These are phyloP conservation scores for Margaritispora aquatica DNA, from an alignment of 495 filamentous ascomycete species.

Conservation along the genomic window DNA sequence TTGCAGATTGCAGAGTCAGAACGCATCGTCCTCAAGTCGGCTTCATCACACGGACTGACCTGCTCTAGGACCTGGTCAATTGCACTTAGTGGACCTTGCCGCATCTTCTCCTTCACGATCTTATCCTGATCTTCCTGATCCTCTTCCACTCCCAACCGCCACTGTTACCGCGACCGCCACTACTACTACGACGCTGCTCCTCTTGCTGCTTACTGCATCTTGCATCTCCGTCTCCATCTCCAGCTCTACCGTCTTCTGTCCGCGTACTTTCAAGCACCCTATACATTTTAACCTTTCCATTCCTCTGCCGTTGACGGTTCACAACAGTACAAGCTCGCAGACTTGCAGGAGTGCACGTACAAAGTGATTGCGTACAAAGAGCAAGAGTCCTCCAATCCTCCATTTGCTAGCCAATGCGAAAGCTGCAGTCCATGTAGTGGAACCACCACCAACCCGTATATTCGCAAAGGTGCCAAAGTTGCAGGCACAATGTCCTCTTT, in stretches of 20 bases:
- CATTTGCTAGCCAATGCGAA: conserved; percentile 8
- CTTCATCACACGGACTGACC: background rate
- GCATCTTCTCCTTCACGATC: background rate
- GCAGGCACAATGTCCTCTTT: background rate
- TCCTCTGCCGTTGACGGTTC: background rate
- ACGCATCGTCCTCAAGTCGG: background rate
- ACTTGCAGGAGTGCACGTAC: background rate
- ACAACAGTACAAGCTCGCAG: background rate
- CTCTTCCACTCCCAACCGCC: background rate
- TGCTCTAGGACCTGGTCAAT: background rate
- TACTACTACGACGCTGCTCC: background rate
- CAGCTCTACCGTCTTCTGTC: background rate
- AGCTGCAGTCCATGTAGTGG: conserved; percentile 12
- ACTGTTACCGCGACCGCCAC: background rate
- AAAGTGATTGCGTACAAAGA: background rate
- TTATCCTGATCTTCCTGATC: background rate
- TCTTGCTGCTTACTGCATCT: background rate
- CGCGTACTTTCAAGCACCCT: too few relatives aligned
- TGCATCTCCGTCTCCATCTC: background rate
- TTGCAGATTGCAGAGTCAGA: too few relatives aligned
- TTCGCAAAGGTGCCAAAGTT: background rate
- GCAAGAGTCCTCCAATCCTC: background rate
- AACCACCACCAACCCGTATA: background rate
- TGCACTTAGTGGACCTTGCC: too few relatives aligned
- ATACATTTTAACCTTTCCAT: background rate